Evolutionary conservation across 2,329 filamentous ascomycete species (phyloP), one percentile per base, ranked within the genome.

Genomic region (Arthrobotrys entomopaga): DNA sequence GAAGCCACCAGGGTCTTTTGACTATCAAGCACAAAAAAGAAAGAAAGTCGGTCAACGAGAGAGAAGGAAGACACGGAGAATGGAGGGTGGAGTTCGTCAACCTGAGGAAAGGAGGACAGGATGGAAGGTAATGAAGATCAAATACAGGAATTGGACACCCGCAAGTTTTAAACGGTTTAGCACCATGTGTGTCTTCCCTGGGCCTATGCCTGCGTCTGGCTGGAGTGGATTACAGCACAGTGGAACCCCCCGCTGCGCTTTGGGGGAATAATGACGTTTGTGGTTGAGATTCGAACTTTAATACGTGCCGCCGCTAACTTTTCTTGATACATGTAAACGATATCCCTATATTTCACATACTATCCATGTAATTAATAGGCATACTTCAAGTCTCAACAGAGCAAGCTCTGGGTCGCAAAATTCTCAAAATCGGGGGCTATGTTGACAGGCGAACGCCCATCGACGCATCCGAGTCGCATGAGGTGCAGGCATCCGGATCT

Each of bases 61-160:
- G 46, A 49, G 59, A 72, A 65, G 60, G 59, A 72, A 63, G 60
- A 59, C 24, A 49, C n/a, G 50, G 43, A 24, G 63, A 66, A 64
- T 16, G 69, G 63, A 73, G 59, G 57, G 59, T 58, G 53, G 52
- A 56, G 50, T 42, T 66, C 57, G 57, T 63, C 34, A 70, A 61
- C 59, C 56, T 61, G 56, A 69, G n/a, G 38, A 61, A 70, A 70
- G 49, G 65, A 48, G 48, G 57, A 48, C 40, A 52, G 52, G 61
- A 73, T 20, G 67, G 60, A 73, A 66, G 56, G 69, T 66, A 73
- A 73, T 73, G 69, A 65, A 66, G 69, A 73, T 73, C 69, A 49
- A 61, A 73, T 58, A 56, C 29, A 61, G 52, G 60, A 65, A 64
- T 58, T 58, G 66, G 66, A 61, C 53, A 56, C 42, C 58, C 29